phyloP scores from a whole-genome alignment of 306 rosid species.

The Glycyrrhiza uralensis region DNA sequence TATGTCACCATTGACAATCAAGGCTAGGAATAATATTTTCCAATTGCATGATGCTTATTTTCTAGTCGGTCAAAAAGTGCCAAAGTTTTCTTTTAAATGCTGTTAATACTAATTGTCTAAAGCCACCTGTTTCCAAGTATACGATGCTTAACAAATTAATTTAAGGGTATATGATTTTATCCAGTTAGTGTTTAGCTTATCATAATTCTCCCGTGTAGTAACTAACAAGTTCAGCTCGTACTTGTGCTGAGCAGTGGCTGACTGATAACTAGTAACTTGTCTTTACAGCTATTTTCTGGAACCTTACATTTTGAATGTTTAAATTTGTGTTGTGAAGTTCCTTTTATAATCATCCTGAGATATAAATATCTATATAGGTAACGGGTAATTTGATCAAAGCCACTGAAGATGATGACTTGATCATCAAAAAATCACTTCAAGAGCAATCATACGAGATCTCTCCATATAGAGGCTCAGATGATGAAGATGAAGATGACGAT shows the following conservation, averaged over 20 bases:
- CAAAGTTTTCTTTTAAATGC: background rate
- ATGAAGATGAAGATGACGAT: constrained; percentile 77
- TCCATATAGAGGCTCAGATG: constrained; percentile 88
- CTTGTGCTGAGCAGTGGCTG: background rate
- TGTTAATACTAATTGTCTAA: background rate
- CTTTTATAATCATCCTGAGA: constrained; percentile 16
- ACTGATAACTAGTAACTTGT: background rate
- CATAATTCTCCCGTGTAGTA: background rate
- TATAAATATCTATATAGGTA: constrained; percentile 40
- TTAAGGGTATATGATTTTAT: background rate
- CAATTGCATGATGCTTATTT: background rate
- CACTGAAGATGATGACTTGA: constrained; percentile 23
- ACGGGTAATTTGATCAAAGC: constrained; percentile 31
- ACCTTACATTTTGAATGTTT: background rate
- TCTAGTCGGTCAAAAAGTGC: background rate
- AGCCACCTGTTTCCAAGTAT: background rate
- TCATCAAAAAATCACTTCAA: constrained; percentile 26
- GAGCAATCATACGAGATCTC: constrained; percentile 83
- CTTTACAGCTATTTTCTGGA: constrained; percentile 2
- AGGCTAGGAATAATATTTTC: background rate
- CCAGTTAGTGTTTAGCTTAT: background rate
- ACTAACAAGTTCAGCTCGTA: background rate
- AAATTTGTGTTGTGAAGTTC: background rate
- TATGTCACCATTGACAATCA: constrained; percentile 1
- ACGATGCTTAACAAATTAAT: background rate